Evolutionary conservation across 1,139 yeast genomes (phyloP), one percentile per base, ranked within the genome.

Genomic region (Yamadazyma dendronema): DNA sequence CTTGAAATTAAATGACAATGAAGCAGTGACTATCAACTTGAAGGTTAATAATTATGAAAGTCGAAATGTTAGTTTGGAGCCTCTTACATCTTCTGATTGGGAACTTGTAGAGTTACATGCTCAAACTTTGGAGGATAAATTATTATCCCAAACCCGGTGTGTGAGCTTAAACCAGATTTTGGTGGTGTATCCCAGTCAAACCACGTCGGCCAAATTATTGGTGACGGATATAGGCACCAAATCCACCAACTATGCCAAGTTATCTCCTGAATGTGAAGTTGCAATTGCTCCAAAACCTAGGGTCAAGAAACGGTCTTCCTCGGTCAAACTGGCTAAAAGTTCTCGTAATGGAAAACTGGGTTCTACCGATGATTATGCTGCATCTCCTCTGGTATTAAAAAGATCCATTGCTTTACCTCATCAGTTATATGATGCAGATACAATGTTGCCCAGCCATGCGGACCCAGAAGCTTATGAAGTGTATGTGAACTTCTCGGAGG

Each of bases 101-200:
- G 97, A 90, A 50, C 66, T 86, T 29, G 86, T 89, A 4, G 96
- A 89, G 53, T 63, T 85, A 4, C 87, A 92, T 58, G 94, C 96
- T 2, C 80, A 75, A 34, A 76, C 73, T 35, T 72, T 92, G 29
- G 97, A 92, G 53, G 79, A 79, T 34, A 79, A 79, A 48, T 71
- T 90, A 50, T 65, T 90, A 30, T 78, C 81, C 37, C 97, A 90
- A 57, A 81, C 94, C 1, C 68, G 97, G 41, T 85, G 94, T 35
- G 85, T 89, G 2, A 67, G 81, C 0, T 44, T 71, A 17, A 67
- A 72, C 34, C 92, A 83, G 46, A 63, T 72, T 1, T 63, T 90
- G 39, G 76, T 85, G 10, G 84, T 90, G 2, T 87, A 79, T 52
- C 85, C 96, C 0, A 77, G 85, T 11, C 69, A 77, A 21, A 77